phyloP scores from a whole-genome alignment of 345 rosid species.

The Populus simonii region DNA sequence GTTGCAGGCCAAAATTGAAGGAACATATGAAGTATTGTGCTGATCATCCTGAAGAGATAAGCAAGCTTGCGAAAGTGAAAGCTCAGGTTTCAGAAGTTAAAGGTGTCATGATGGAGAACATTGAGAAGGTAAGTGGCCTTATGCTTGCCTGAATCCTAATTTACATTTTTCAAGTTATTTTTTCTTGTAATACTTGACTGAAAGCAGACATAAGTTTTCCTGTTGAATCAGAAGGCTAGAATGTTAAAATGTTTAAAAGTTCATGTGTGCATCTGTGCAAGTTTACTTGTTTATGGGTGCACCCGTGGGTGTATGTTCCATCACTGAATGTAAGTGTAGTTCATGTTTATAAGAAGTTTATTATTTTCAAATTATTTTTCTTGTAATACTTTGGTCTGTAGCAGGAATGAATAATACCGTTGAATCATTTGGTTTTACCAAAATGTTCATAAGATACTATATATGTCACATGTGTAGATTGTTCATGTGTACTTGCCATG shows the following conservation, averaged over 20 bases:
- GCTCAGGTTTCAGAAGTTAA: constrained; percentile 96
- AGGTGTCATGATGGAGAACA: constrained; percentile 98
- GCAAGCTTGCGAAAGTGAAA: constrained; percentile 90
- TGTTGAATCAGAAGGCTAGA: neutral
- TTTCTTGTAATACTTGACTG: neutral
- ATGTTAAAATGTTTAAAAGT: neutral
- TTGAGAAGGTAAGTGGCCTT: constrained; percentile 61
- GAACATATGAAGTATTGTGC: constrained; percentile 89
- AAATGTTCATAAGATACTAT: neutral
- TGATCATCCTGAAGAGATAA: constrained; percentile 93
- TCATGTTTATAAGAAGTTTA: neutral
- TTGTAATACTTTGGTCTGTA: neutral
- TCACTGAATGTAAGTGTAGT: neutral
- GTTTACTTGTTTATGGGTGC: neutral
- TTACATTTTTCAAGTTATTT: neutral
- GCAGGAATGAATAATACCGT: neutral
- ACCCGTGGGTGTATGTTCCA: neutral
- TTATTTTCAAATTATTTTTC: neutral
- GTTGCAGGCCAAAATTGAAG: constrained; percentile 68
- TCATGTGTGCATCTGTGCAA: neutral
- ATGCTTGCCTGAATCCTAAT: neutral
- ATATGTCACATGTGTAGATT: neutral
- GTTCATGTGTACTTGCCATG: neutral
- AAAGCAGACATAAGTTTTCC: neutral
- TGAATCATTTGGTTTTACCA: neutral